Evolutionary conservation across 331 rosid genomes (phyloP), one percentile per base, ranked within the genome.

Genomic region (Dryas integrifolia): DNA sequence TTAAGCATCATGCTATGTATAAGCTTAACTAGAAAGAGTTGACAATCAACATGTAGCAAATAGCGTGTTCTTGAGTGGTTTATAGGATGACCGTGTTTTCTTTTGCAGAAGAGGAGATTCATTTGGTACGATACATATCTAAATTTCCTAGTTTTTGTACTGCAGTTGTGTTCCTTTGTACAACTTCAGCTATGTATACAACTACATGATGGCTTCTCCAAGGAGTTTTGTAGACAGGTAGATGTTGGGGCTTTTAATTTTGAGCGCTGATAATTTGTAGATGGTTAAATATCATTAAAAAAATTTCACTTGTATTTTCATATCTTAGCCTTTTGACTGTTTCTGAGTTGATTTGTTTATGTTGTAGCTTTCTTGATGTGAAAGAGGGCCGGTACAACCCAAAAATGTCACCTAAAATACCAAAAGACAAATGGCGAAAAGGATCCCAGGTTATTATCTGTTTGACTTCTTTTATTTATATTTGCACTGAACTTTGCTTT

Each of bases 151-250:
- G 72, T 85, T 85, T 74, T 53, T 66, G 52, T 78, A 62, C 43
- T 72, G 96, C 93, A 95, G 99, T 80, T 95, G 99, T 65, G 96
- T 89, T 87, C 99, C 97, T 56, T 76, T 95, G 59, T 92, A 95
- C 89, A 92, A 95, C 90, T 95, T 95, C 82, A 77, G 92, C 85
- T 88, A 82, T 43, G 77, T 88, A 76, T 95, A 95, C 87, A 83
- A 75, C 80, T 95, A 92, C 61, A 52, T 88, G 88, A 95, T 89
- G 90, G 83, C 79, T 78, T 91, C 99, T 76, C 86, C 86, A 15
- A 87, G 77, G 87, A 95, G 99, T 78, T 91, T 89, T 44, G 96
- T 92, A 83, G 99, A 95, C 99, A 95, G 97, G 99, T 95, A 86
- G 89, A 85, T 83, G 90, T 21, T 82, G 51, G 85, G 82, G 82